Evolutionary conservation across 192 early-diverging fungal genomes (phyloP).

Genomic region (Cladochytrium replicatum): DNA sequence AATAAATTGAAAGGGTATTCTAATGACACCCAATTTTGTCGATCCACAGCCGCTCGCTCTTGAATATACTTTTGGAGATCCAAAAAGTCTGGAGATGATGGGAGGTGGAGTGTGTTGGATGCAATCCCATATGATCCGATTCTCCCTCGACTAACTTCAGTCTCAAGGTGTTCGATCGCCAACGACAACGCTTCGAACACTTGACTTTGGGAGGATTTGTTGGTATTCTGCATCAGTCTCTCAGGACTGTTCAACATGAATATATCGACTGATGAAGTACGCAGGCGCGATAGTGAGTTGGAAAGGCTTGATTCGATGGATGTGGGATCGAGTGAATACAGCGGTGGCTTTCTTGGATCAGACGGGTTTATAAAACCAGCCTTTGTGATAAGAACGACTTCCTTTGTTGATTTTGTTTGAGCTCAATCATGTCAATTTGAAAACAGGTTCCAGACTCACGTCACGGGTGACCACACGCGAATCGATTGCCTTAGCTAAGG

Average conservation of each 20-base stretch:
- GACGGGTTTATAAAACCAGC: slow-evolving; percentile 34
- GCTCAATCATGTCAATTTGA: background rate
- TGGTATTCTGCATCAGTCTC: slow-evolving; percentile 49
- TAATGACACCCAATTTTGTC: slow-evolving; percentile 49
- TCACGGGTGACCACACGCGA: slow-evolving; percentile 35
- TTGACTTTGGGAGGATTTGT: slow-evolving; percentile 11
- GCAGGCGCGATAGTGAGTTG: slow-evolving; percentile 39
- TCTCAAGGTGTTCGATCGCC: slow-evolving; percentile 52
- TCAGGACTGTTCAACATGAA: slow-evolving; percentile 75
- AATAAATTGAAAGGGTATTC: slow-evolving; percentile 67
- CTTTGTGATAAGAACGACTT: slow-evolving; percentile 29
- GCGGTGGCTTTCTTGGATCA: no score
- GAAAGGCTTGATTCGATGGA: no score
- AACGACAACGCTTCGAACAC: slow-evolving; percentile 50
- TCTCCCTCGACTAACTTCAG: slow-evolving; percentile 45
- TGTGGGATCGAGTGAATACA: no score
- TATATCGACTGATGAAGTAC: slow-evolving; percentile 49
- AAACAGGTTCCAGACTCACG: background rate
- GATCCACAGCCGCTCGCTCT: slow-evolving; percentile 6
- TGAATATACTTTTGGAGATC: slow-evolving; percentile 39
- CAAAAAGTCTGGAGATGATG: slow-evolving; percentile 50
- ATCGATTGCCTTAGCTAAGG: slow-evolving; percentile 20
- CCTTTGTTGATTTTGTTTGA: slow-evolving; percentile 6
- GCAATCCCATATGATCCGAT: slow-evolving; percentile 61
- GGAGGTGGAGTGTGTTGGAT: slow-evolving; percentile 53